These are phyloP conservation scores for Sphagnum fallax DNA, from an alignment of 228 moss, liverwort and hornwort genomes.

Conservation along the genomic window DNA sequence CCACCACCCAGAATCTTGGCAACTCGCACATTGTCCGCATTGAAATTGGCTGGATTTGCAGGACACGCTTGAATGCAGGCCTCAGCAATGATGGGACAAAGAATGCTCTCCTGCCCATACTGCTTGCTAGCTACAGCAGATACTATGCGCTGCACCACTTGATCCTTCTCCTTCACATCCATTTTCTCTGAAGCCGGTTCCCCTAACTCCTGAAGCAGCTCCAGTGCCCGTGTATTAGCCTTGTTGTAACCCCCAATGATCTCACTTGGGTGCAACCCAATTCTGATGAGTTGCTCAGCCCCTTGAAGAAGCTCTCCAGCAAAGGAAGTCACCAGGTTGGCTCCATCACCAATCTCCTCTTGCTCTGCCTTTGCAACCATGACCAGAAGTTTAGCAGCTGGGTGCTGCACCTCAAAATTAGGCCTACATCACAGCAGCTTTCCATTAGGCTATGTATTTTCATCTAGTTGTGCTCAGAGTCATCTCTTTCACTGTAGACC, in stretches of 20 bases:
- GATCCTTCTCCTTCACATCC: slow-evolving; percentile 57
- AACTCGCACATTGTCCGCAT: slow-evolving; percentile 86
- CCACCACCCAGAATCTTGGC: slow-evolving; percentile 80
- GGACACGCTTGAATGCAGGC: slow-evolving; percentile 80
- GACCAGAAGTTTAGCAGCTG: slow-evolving; percentile 78
- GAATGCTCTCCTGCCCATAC: slow-evolving; percentile 68
- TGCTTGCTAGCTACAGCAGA: slow-evolving; percentile 72
- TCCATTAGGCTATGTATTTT: no score
- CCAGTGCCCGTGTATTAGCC: slow-evolving; percentile 38
- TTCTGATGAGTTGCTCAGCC: slow-evolving; percentile 84
- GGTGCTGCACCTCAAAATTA: slow-evolving; percentile 66
- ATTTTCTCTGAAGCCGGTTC: slow-evolving; percentile 60
- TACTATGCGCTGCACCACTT: slow-evolving; percentile 58
- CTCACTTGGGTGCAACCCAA: slow-evolving; percentile 83
- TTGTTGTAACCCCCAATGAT: slow-evolving; percentile 71
- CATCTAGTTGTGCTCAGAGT: no score
- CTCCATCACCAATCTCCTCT: slow-evolving; percentile 88
- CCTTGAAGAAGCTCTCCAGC: slow-evolving; percentile 79
- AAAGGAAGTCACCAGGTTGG: slow-evolving; percentile 74
- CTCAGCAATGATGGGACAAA: slow-evolving; percentile 63
- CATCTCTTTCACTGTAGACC: no score
- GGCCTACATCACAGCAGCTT: no score
- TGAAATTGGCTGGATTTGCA: slow-evolving; percentile 75
- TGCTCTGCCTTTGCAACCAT: slow-evolving; percentile 85
- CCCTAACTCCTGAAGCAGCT: slow-evolving; percentile 52